Base-by-base conservation (phyloP, 305 asterid genomes). In the Vinca major region DNA sequence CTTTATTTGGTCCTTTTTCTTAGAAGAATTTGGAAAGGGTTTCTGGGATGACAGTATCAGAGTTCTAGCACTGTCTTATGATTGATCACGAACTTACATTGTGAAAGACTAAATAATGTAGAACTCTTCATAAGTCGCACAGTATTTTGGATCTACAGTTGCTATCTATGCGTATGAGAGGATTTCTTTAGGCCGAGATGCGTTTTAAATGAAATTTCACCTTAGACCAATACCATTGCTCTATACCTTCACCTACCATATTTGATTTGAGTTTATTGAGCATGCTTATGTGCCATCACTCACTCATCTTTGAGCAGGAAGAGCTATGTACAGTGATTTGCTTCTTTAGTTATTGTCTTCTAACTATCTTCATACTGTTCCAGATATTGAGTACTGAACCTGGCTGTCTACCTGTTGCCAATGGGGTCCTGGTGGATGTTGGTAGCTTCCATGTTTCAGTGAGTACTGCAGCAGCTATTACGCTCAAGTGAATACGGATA, bases 351-450 rank as follows among this genome's bases (percentile, higher is more conserved):
- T 51, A 65, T 70, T 62, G 13, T 43, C 60, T n/a, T 41, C 39
- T 48, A 37, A 60, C 65, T 61, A 73, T 57, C 60, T 68, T 80
- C 45, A 48, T 71, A 43, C 70, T 78, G 65, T 81, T 75, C 71
- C 89, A 93, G 99, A 83, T 88, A 74, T 74, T 93, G 82, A 93
- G 99, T 86, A 80, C 89, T 63, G 96, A 84, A 75, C 86, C 88
- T 76, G 89, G 81, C 71, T 77, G 79, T 78, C 75, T 78, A 70
- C 91, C 88, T 73, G 83, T 93, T 73, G 86, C 94, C 75, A 87
- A 80, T 75, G 99, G 99, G 74, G 75, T 85, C 78, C 82, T 93
- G 63, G 80, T 74, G 73, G 93, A 85, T 66, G 83, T 82, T 68
- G 86, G 91, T 71, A 75, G 80, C 83, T 85, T 82, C 73, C 88